Conservation (phyloP, 805 yeast species). For the Wickerhamiella sergipiensis region DNA sequence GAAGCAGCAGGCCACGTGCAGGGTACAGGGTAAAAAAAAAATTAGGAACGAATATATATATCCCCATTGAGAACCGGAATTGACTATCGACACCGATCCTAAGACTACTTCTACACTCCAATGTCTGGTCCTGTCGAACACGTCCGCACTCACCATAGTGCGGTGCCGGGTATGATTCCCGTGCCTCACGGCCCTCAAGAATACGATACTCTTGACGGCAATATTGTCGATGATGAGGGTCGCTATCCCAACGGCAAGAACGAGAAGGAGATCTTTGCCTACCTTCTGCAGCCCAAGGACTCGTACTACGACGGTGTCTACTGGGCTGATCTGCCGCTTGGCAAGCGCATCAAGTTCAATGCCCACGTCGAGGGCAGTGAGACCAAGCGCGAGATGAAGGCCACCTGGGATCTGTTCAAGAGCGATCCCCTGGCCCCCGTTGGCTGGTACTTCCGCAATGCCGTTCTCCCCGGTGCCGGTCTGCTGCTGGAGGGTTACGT, state of each 20-base stretch:
- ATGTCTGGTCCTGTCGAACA: background rate
- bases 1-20: background rate
- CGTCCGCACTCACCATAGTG: constrained; percentile 20
- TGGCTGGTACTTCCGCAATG: constrained; percentile 25
- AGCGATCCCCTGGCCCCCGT: constrained; percentile 25
- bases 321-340: constrained; percentile 27
- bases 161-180: constrained; percentile 25
- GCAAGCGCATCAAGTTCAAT: constrained; percentile 20
- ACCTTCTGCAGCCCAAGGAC: constrained; percentile 24
- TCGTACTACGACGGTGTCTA: constrained; percentile 24
- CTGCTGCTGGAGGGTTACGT: constrained; percentile 28
- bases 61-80: background rate
- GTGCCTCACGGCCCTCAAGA: constrained; percentile 27
- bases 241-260: constrained; percentile 19
- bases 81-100: background rate
- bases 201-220: constrained; percentile 28
- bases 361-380: constrained; percentile 19
- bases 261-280: constrained; percentile 24
- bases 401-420: constrained; percentile 19
- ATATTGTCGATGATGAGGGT: constrained; percentile 16
- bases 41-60: background rate
- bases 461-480: constrained; percentile 28
- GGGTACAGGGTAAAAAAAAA: background rate
- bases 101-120: background rate
- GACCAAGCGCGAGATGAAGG: constrained; percentile 18